Evolutionary conservation across 768 basidiomycete genomes (phyloP).

Genomic region (Infundibulicybe gibba): DNA sequence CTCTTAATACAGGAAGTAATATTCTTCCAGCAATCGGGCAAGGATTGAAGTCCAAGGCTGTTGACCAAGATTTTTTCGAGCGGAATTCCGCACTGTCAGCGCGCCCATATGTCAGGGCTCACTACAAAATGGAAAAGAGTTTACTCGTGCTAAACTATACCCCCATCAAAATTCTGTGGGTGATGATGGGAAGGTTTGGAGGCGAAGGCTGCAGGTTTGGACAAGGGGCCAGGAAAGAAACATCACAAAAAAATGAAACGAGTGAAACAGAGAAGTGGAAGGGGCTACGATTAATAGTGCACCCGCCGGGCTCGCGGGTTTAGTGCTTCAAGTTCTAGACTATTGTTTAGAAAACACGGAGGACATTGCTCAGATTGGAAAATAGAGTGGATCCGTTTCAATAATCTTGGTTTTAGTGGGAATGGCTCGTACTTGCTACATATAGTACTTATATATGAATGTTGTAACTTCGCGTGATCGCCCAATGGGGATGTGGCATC

Average conservation of each 20-base stretch:
- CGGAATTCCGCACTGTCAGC: constrained; percentile 45
- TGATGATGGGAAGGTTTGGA: constrained; percentile 72
- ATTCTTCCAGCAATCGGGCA: constrained; percentile 25
- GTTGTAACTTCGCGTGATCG: too few species aligned
- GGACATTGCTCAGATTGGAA: too few species aligned
- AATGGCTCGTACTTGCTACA: too few species aligned
- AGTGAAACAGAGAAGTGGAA: constrained; percentile 88
- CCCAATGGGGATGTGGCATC: too few species aligned
- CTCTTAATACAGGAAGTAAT: constrained; percentile 13
- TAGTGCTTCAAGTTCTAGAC: too few species aligned
- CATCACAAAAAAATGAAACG: constrained; percentile 80
- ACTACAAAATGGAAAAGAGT: constrained; percentile 51
- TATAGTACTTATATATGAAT: too few species aligned
- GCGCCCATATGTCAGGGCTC: constrained; percentile 65
- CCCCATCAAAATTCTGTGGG: constrained; percentile 84
- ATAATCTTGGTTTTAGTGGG: too few species aligned
- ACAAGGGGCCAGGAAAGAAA: constrained; percentile 62
- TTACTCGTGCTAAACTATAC: constrained; percentile 62
- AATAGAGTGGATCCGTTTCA: too few species aligned
- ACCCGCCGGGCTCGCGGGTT: too few species aligned
- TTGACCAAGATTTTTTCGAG: constrained; percentile 86
- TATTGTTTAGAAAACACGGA: too few species aligned
- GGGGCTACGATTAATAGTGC: constrained; percentile 70
- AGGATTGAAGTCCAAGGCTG: constrained; percentile 55
- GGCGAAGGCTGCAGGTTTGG: constrained; percentile 36